Conservation (phyloP, 2,329 filamentous ascomycete species). For the Phyllosticta ampelicida region DNA sequence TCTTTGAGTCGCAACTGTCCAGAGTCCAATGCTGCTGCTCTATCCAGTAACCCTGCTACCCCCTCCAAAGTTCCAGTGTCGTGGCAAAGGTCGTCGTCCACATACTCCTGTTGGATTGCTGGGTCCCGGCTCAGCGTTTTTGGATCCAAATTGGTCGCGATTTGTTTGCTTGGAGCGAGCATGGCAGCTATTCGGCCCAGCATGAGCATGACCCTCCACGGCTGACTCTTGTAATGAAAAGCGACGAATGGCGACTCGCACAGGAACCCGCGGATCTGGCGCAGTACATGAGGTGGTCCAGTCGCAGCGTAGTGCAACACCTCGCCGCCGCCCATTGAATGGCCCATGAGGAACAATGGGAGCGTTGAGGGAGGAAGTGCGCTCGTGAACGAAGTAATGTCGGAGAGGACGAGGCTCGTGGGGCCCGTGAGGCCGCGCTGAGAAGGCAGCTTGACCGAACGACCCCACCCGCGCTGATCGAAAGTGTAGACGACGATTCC, state of each 20-base stretch:
- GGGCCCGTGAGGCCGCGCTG: slow-evolving; percentile 64
- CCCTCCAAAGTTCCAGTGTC: slow-evolving; percentile 80
- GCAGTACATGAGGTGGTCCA: slow-evolving; percentile 41
- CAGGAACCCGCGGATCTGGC: slow-evolving; percentile 59
- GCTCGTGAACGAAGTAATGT: slow-evolving; percentile 67
- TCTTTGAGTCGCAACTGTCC: slow-evolving; percentile 41
- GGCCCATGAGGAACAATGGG: slow-evolving; percentile 76
- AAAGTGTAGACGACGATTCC: slow-evolving; percentile 69
- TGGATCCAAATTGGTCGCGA: slow-evolving; percentile 54
- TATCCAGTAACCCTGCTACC: slow-evolving; percentile 64
- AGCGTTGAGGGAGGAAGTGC: slow-evolving; percentile 34
- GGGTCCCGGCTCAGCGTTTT: slow-evolving; percentile 58
- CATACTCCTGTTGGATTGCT: slow-evolving; percentile 48
- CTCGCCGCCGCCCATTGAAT: slow-evolving; percentile 84
- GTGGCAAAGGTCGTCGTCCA: slow-evolving; percentile 62
- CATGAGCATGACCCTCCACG: slow-evolving; percentile 51
- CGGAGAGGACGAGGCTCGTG: slow-evolving; percentile 60
- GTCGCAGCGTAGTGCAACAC: slow-evolving; percentile 49
- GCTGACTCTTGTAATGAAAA: slow-evolving; percentile 55
- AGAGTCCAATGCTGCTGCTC: slow-evolving; percentile 49
- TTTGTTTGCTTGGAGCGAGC: slow-evolving; percentile 56
- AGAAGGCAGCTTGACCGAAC: slow-evolving; percentile 49
- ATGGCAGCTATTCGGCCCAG: slow-evolving; percentile 57
- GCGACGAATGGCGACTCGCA: slow-evolving; percentile 70
- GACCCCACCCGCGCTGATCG: slow-evolving; percentile 86